phyloP scores from a whole-genome alignment of 2,329 filamentous ascomycete species.

The Exophiala alcalophila region DNA sequence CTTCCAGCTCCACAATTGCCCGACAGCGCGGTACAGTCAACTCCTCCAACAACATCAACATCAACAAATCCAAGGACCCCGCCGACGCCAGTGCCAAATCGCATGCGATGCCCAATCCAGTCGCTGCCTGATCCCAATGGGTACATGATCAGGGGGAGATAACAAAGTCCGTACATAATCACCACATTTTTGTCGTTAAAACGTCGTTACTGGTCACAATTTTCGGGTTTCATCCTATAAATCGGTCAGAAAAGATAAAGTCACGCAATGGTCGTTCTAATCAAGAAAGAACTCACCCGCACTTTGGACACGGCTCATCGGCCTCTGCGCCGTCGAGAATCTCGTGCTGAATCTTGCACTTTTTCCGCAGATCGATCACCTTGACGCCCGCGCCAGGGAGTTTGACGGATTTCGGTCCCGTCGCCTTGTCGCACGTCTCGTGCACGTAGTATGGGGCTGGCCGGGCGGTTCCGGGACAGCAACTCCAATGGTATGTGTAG shows the following conservation, averaged over 20 bases:
- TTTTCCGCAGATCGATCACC: slow-evolving; percentile 10
- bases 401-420: slow-evolving; percentile 12
- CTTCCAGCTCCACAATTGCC: too few relatives aligned
- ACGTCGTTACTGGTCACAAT: slow-evolving; percentile 22
- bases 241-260: slow-evolving; percentile 3
- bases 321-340: slow-evolving; percentile 30
- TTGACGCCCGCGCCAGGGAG: slow-evolving; percentile 3
- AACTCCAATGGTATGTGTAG: slow-evolving; percentile 31
- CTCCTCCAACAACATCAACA: slow-evolving; percentile 1
- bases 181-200: too few relatives aligned
- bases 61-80: slow-evolving; percentile 1
- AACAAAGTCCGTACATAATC: not conserved
- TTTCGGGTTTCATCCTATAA: slow-evolving; percentile 20
- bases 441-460: slow-evolving; percentile 31
- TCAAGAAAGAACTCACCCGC: slow-evolving; percentile 22
- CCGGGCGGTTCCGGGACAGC: slow-evolving; percentile 29
- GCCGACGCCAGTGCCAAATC: too few relatives aligned
- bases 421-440: slow-evolving; percentile 25
- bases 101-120: slow-evolving; percentile 4
- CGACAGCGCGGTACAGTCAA: too few relatives aligned
- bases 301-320: slow-evolving; percentile 28
- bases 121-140: slow-evolving; percentile 5
- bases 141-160: not conserved
- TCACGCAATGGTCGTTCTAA: too few relatives aligned
- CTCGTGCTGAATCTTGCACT: slow-evolving; percentile 27